Evolutionary conservation across 371 early-diverging fungal species (phyloP).

Genomic region (Gilbertella persicaria): DNA sequence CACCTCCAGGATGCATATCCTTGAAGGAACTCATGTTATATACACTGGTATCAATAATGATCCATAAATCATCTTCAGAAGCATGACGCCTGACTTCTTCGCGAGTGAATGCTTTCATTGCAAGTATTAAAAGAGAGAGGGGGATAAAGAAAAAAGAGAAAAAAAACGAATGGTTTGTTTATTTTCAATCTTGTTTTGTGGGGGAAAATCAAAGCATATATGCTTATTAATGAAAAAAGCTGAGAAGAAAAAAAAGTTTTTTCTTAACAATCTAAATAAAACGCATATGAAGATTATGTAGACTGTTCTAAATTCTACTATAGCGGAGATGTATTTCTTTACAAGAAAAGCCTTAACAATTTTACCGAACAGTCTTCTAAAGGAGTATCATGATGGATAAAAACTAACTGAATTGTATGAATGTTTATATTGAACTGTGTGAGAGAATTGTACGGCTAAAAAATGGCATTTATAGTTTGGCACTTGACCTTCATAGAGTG

Average conservation of each 20-base stretch:
- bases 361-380: too few species aligned
- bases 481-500: too few species aligned
- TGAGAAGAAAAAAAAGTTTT: background rate
- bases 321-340: too few species aligned
- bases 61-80: constrained; percentile 83
- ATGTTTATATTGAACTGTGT: too few species aligned
- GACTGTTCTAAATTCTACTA: too few species aligned
- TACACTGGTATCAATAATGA: constrained; percentile 79
- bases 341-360: too few species aligned
- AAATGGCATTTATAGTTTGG: too few species aligned
- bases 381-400: too few species aligned
- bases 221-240: background rate
- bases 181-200: background rate
- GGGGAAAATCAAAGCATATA: background rate
- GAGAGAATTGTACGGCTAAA: too few species aligned
- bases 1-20: constrained; percentile 88
- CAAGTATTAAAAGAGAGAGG: constrained; percentile 9
- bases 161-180: background rate
- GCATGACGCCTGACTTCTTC: constrained; percentile 81
- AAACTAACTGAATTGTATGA: too few species aligned
- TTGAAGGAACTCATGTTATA: constrained; percentile 92
- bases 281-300: too few species aligned
- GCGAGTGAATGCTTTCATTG: constrained; percentile 47
- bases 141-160: constrained; percentile 1
- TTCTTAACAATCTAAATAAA: too few species aligned